phyloP scores from a whole-genome alignment of 306 rosid species.

The Cercis canadensis region DNA sequence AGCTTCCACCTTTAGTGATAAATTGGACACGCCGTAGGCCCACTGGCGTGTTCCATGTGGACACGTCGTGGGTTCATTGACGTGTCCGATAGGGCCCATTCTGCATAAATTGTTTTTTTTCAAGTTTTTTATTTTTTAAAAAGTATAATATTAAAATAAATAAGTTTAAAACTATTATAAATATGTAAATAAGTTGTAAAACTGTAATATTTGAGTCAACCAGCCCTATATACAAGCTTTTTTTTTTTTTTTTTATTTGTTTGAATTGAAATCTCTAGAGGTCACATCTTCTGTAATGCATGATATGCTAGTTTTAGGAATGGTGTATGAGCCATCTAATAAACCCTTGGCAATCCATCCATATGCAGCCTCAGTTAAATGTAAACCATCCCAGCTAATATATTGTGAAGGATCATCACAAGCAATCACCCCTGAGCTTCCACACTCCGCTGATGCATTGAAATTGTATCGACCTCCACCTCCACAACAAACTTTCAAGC shows the following conservation, averaged over 20 bases:
- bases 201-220: neutral
- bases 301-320: conserved; percentile 29
- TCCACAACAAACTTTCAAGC: conserved; percentile 51
- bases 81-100: too few relatives aligned
- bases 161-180: too few relatives aligned
- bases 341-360: conserved; percentile 47
- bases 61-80: too few relatives aligned
- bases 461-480: conserved; percentile 50
- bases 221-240: too few relatives aligned
- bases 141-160: too few relatives aligned
- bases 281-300: conserved; percentile 21
- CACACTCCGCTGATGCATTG: conserved; percentile 38
- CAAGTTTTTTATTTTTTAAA: too few relatives aligned
- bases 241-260: too few relatives aligned
- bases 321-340: conserved; percentile 48
- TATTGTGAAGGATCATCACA: conserved; percentile 57
- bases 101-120: too few relatives aligned
- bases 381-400: conserved; percentile 70
- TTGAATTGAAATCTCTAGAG: conserved; percentile 1
- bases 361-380: conserved; percentile 74
- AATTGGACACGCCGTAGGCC: too few relatives aligned
- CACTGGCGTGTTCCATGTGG: too few relatives aligned
- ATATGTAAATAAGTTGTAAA: too few relatives aligned
- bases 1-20: too few relatives aligned
- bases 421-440: conserved; percentile 24